Evolutionary conservation across 1,284 basidiomycete species (phyloP).

Genomic region (Ustilago xerochloae): DNA sequence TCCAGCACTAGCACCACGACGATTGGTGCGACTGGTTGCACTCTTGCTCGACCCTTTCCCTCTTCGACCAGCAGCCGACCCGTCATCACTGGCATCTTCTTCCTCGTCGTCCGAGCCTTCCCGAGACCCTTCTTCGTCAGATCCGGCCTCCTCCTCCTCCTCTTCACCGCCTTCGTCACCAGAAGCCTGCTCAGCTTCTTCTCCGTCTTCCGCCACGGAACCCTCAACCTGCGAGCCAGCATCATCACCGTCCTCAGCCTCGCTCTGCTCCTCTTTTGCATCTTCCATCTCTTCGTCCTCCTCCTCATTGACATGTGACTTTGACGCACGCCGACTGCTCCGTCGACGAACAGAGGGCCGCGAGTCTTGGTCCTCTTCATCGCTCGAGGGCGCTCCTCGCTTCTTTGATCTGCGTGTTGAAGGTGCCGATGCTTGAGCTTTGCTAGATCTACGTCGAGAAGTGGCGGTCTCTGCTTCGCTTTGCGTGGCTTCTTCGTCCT

Average conservation of each 20-base stretch:
- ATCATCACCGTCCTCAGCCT: conserved; percentile 13
- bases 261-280: conserved; percentile 43
- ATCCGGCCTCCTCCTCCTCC: neutral
- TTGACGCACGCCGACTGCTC: conserved; percentile 41
- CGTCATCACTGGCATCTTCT: conserved; percentile 22
- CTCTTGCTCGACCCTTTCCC: conserved; percentile 15
- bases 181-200: conserved; percentile 26
- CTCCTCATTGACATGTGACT: conserved; percentile 24
- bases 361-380: conserved; percentile 35
- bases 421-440: conserved; percentile 9
- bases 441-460: conserved; percentile 14
- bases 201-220: conserved; percentile 16
- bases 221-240: conserved; percentile 25
- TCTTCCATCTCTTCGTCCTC: conserved; percentile 44
- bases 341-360: conserved; percentile 38
- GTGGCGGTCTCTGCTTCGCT: conserved; percentile 29
- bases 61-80: conserved; percentile 9
- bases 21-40: conserved; percentile 1
- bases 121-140: conserved; percentile 9
- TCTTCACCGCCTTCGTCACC: conserved; percentile 14
- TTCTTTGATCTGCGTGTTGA: conserved; percentile 24
- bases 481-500: conserved; percentile 29
- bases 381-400: conserved; percentile 32
- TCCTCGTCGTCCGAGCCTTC: conserved; percentile 32
- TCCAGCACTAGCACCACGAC: conserved; percentile 6